These are phyloP conservation scores for Brassica nigra DNA, from an alignment of 345 rosid species.

Conservation along the genomic window DNA sequence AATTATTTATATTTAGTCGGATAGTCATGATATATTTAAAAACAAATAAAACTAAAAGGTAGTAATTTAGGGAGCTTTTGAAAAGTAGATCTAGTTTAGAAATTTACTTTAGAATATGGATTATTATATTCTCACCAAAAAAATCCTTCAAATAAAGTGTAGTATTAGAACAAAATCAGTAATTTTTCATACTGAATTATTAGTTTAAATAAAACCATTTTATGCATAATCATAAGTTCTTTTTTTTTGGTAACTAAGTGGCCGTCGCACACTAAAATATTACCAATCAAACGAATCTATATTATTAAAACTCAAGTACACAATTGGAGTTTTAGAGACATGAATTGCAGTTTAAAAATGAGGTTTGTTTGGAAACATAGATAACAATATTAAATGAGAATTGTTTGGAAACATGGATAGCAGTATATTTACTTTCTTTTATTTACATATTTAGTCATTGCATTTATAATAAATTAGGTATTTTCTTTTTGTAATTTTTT, in stretches of 20 bases:
- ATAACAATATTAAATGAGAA: too few relatives aligned
- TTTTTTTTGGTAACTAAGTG: background rate
- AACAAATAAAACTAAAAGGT: background rate
- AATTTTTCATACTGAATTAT: background rate
- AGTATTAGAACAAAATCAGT: background rate
- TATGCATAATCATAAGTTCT: background rate
- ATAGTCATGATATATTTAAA: too few relatives aligned
- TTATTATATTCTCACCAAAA: background rate
- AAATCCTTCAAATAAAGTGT: background rate
- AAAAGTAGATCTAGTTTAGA: background rate
- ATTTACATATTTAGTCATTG: too few relatives aligned
- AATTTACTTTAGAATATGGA: background rate
- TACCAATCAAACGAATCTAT: background rate
- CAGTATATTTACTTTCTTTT: too few relatives aligned
- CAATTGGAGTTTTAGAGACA: too few relatives aligned
- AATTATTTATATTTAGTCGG: too few relatives aligned
- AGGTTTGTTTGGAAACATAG: too few relatives aligned
- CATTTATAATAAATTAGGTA: too few relatives aligned
- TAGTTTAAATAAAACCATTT: background rate
- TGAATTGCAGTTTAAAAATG: too few relatives aligned
- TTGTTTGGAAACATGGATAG: too few relatives aligned
- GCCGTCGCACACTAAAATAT: background rate
- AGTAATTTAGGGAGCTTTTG: background rate
- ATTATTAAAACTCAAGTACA: too few relatives aligned
- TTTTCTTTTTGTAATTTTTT: too few relatives aligned